Evolutionary conservation across 768 basidiomycete species (phyloP).

Genomic region (Podaxis sp.): DNA sequence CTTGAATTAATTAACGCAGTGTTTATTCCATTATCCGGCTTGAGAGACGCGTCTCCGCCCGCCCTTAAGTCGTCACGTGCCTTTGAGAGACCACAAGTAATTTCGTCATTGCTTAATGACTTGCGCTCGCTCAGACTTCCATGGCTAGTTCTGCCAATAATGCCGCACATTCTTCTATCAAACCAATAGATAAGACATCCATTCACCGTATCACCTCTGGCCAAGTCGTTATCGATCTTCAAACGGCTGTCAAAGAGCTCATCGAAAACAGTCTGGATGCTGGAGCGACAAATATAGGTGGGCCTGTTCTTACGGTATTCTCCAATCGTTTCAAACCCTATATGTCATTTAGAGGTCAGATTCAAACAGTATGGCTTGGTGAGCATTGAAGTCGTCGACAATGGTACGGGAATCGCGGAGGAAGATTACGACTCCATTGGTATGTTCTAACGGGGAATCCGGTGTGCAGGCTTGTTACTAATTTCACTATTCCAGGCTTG

Average conservation of each 20-base stretch:
- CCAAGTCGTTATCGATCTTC: constrained; percentile 92
- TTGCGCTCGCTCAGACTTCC: not conserved
- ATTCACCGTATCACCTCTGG: constrained; percentile 91
- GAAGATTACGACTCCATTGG: constrained; percentile 80
- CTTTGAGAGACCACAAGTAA: too few species aligned
- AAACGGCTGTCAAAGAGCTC: constrained; percentile 93
- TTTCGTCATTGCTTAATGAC: too few species aligned
- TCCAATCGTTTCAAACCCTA: not conserved
- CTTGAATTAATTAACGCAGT: too few species aligned
- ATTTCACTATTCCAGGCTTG: constrained; percentile 49
- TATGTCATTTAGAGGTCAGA: constrained; percentile 63
- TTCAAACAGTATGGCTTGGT: constrained; percentile 88
- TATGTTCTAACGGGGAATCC: constrained; percentile 31
- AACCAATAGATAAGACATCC: constrained; percentile 72
- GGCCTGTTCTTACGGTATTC: constrained; percentile 19
- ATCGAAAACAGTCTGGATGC: constrained; percentile 97
- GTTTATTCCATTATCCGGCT: not conserved
- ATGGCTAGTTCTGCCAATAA: not conserved
- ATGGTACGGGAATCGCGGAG: constrained; percentile 83
- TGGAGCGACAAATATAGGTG: constrained; percentile 83
- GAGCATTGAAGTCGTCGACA: constrained; percentile 86
- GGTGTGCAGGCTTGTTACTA: not conserved
- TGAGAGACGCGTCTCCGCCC: not conserved
- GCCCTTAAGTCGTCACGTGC: not conserved
- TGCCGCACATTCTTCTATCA: constrained; percentile 28